These are phyloP conservation scores for Bruguiera hainesii DNA, from an alignment of 441 rosid genomes.

Conservation along the genomic window DNA sequence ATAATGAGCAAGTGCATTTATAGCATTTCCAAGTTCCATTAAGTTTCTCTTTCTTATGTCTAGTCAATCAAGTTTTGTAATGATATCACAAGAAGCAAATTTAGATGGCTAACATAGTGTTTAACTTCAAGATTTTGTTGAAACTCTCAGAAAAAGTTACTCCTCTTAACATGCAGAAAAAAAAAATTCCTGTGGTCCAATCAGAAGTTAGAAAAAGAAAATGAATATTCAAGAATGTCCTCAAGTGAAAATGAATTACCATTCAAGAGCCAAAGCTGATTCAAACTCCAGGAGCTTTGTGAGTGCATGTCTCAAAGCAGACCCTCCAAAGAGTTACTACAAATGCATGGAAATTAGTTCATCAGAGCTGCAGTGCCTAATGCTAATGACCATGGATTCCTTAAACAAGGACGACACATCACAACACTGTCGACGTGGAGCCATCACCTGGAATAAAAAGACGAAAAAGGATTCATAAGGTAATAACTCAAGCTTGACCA, in stretches of 20 bases:
- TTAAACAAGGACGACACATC: conserved; percentile 48
- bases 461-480: neutral
- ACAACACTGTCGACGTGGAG: conserved; percentile 79
- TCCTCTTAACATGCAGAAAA: neutral
- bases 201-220: neutral
- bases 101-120: neutral
- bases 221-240: neutral
- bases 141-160: neutral
- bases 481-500: neutral
- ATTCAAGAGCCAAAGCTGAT: neutral
- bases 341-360: conserved; percentile 71
- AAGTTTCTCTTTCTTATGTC: neutral
- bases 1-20: neutral
- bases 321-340: conserved; percentile 24
- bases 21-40: neutral
- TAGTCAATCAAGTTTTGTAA: neutral
- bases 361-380: conserved; percentile 53
- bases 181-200: neutral
- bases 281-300: conserved; percentile 9
- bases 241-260: conserved; percentile 19
- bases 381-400: conserved; percentile 57
- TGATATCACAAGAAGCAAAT: neutral
- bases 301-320: conserved; percentile 12
- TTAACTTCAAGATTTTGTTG: neutral
- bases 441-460: conserved; percentile 42